Evolutionary conservation across 2,329 filamentous ascomycete species (phyloP).

Genomic region (Venturia carpophila): DNA sequence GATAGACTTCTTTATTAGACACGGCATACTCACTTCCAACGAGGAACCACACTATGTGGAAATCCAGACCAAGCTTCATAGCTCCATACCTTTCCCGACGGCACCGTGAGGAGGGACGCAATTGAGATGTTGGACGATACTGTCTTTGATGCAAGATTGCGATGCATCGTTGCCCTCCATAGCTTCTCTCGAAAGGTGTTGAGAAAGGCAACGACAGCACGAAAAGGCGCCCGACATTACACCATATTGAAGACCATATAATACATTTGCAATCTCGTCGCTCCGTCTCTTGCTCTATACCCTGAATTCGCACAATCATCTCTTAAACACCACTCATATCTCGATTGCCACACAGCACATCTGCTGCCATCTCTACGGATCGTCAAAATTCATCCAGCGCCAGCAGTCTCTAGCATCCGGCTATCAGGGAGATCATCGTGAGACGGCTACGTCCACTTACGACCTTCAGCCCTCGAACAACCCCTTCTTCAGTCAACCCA

Average conservation of each 20-base stretch:
- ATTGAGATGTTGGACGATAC: neutral
- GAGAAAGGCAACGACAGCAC: neutral
- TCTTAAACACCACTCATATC: neutral
- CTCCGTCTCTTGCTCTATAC: neutral
- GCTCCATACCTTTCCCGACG: constrained; percentile 20
- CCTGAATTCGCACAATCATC: neutral
- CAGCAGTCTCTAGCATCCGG: neutral
- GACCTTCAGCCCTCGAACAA: neutral
- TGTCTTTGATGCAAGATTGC: neutral
- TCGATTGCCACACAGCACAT: neutral
- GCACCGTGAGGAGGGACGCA: neutral
- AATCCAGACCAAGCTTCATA: constrained; percentile 28
- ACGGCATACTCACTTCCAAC: constrained; percentile 27
- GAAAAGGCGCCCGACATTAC: neutral
- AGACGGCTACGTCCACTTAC: neutral
- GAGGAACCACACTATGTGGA: constrained; percentile 27
- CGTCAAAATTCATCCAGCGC: neutral
- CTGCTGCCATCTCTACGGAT: neutral
- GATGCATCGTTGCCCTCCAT: neutral
- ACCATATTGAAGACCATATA: neutral
- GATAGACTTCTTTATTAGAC: constrained; percentile 30
- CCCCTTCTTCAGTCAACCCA: neutral
- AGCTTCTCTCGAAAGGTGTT: neutral
- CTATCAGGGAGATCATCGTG: neutral
- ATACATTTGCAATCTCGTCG: neutral